Conservation (phyloP, 225 moss, liverwort and hornwort genomes). For the Thuidium tamariscinum region DNA sequence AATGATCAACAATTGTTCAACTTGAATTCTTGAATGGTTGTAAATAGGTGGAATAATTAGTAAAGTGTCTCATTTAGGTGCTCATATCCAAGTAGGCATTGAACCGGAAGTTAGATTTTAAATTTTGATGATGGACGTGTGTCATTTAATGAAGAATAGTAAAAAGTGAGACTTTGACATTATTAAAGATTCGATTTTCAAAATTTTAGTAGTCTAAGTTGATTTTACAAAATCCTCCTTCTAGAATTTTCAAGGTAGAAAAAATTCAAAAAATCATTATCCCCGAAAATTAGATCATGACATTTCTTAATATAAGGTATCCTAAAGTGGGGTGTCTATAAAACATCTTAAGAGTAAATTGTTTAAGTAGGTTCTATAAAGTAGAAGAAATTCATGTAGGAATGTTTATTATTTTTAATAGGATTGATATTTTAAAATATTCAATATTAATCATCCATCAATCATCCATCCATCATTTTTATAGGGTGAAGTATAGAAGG, state of each 20-base stretch:
- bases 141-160: neutral
- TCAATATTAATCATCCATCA: neutral
- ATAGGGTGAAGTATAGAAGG: fast-evolving
- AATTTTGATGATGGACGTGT: neutral
- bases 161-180: neutral
- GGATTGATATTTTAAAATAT: neutral
- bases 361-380: neutral
- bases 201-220: fast-evolving
- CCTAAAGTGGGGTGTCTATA: neutral
- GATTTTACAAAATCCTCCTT: neutral
- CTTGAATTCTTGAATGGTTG: too few relatives aligned
- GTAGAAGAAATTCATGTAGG: fast-evolving
- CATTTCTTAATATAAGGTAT: neutral
- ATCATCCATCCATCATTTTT: neutral
- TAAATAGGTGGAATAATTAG: neutral
- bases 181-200: neutral
- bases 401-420: neutral
- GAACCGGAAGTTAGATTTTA: neutral
- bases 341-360: fast-evolving
- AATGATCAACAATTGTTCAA: too few relatives aligned
- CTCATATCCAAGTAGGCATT: neutral
- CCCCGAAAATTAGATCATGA: neutral
- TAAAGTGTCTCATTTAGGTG: too few relatives aligned
- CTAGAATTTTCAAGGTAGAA: neutral
- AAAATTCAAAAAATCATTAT: neutral